Evolutionary conservation across 1,284 basidiomycete genomes (phyloP), one percentile per base, ranked within the genome.

Genomic region (Thecaphora thlaspeos): DNA sequence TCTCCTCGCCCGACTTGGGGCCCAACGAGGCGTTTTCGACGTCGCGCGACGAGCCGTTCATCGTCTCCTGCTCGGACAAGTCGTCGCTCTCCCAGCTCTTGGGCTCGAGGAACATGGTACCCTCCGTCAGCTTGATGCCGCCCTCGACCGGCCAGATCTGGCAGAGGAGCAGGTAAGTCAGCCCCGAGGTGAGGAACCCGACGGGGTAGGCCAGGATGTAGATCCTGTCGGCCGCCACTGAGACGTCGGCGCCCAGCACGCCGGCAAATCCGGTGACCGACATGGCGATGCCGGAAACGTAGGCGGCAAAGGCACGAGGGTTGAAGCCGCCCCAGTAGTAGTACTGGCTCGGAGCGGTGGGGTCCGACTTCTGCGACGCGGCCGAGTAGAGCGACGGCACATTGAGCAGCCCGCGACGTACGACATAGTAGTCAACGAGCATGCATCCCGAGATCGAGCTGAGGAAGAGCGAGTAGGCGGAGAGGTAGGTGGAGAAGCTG

Each of bases 401-500:
- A 37, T 85, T 83, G 73, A 88, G 84, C 67, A 86, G 85, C 0
- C 88, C 89, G 46, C 84, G 83, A 43, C 87, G 83, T 54, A 91
- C 83, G 30, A 90, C 68, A 80, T 86, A 92, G 80, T 91, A 91
- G 75, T 92, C 80, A 41, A 70, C 62, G 40, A 80, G 61, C 77
- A 80, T 80, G 24, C 78, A 60, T 8, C 79, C 79, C 7, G 74
- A 70, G 49, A 80, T 75, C 19, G 73, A 48, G 3, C 68, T 72
- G 8, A 81, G 72, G 67, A 80, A 79, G 28, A 79, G 75, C 14
- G 75, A 77, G 55, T 78, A 91, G 1, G 88, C 87, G 14, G 87
- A 88, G 17, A 92, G 84, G 78, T 92, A 92, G 30, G 86, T 87
- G 17, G 87, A 86, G 80, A 92, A 91, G 56, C 81, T 84, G 72